Base-by-base conservation (phyloP, 176 grass and related monocot species). In the Triticum aestivum region DNA sequence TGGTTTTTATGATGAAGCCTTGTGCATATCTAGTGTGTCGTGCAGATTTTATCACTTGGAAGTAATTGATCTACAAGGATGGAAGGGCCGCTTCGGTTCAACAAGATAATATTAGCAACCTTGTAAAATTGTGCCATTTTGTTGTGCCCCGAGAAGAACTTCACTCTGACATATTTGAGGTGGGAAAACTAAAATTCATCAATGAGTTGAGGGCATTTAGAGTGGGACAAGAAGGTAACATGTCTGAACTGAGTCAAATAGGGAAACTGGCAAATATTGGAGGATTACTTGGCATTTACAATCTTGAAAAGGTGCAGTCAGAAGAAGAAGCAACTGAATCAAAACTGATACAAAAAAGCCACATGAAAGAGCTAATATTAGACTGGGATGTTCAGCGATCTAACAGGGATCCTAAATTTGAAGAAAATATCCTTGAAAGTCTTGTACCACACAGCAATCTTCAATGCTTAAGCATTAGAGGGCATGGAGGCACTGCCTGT, bases 111-210 rank as follows among this genome's bases (percentile, higher is more conserved):
- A 61, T 83, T 1, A 32, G 51, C n/a, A 71, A 73, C 33, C 81
- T 83, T 41, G 1, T 29, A 30, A 83, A 73, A 1, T 0, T 83
- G 10, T 33, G 51, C 0, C 68, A 83, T 6, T 83, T 83, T 11
- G 0, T 70, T 83, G n/a, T 61, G 5, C 2, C 0, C 14, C 1
- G 0, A 2, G 0, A 17, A 11, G 0, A 4, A 61, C 9, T 61
- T 6, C 34, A 83, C 8, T 61, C 49, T 12, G 1, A 4, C 9
- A 83, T 83, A 20, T 29, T 5, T 8, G n/a, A 18, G 33, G 81
- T 73, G 6, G 81, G 68, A 41, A 83, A 14, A 62, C 13, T 83
- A 32, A 44, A 9, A 0, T 5, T 9, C 1, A 4, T 83, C 0
- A 34, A 83, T 2, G 54, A 62, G 0, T 44, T 83, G 5, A 11